phyloP scores from a whole-genome alignment of 2,329 filamentous ascomycete genomes.

The Didymella pinodella region DNA sequence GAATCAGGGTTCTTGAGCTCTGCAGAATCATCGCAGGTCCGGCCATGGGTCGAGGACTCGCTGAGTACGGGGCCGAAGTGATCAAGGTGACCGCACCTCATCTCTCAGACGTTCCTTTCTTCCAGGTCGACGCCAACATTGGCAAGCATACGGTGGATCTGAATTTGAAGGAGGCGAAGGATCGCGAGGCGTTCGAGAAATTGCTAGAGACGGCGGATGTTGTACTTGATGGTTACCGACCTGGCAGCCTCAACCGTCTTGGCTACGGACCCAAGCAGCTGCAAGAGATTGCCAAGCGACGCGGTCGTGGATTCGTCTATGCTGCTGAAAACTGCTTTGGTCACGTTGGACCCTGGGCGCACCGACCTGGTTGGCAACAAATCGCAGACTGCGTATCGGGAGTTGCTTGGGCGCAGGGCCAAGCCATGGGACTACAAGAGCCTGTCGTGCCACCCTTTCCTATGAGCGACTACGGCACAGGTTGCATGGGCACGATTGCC shows the following conservation, averaged over 20 bases:
- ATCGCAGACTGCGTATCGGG: constrained; percentile 73
- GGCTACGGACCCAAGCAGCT: constrained; percentile 69
- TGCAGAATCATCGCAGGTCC: constrained; percentile 79
- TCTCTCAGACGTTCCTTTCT: constrained; percentile 75
- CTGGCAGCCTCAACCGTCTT: constrained; percentile 68
- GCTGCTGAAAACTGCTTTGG: constrained; percentile 78
- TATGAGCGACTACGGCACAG: constrained; percentile 71
- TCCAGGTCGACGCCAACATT: constrained; percentile 75
- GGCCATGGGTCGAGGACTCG: constrained; percentile 73
- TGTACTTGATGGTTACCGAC: constrained; percentile 73
- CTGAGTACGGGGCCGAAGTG: constrained; percentile 78
- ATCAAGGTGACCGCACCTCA: constrained; percentile 74
- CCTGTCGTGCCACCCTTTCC: constrained; percentile 71
- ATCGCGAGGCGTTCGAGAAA: constrained; percentile 64
- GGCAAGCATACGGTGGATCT: constrained; percentile 73
- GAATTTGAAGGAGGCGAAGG: constrained; percentile 65
- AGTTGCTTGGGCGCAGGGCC: constrained; percentile 68
- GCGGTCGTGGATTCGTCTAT: constrained; percentile 71
- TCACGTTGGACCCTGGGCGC: constrained; percentile 68
- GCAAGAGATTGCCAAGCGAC: constrained; percentile 59
- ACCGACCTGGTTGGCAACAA: constrained; percentile 74
- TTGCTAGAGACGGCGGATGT: constrained; percentile 71
- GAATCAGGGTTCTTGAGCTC: constrained; percentile 76
- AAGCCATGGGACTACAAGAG: constrained; percentile 67
- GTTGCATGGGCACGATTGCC: constrained; percentile 74